Percentiles rank a stretch among this genome's conserved stretches.
Conservation (phyloP, 495 filamentous ascomycete species). For the Penicillium odoratum region DNA sequence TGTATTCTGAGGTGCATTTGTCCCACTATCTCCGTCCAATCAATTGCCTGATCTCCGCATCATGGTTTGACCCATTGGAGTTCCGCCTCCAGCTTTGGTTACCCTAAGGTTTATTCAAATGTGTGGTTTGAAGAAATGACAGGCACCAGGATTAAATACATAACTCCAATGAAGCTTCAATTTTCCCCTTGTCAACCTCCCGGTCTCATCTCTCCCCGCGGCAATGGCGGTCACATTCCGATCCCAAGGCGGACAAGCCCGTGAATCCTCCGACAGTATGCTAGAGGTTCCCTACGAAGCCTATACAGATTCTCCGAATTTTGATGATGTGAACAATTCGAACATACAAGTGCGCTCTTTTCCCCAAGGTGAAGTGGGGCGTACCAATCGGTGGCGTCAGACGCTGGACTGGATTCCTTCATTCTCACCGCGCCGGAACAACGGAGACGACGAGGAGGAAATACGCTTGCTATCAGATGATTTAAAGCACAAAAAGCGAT, state of each 20-base stretch:
- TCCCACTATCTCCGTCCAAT: slow-evolving; percentile 18
- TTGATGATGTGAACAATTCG: slow-evolving; percentile 8
- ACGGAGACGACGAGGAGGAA: slow-evolving; percentile 14
- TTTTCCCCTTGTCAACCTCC: neutral
- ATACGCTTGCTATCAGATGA: slow-evolving; percentile 25
- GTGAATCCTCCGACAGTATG: slow-evolving; percentile 12
- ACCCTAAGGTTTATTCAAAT: neutral
- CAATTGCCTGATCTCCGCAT: slow-evolving; percentile 14
- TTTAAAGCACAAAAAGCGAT: slow-evolving; percentile 5
- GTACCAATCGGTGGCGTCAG: slow-evolving; percentile 18
- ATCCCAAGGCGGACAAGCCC: slow-evolving; percentile 1
- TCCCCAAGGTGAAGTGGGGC: slow-evolving; percentile 18
- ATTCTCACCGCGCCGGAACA: slow-evolving; percentile 10
- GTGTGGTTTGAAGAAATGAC: neutral
- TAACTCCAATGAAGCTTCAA: neutral
- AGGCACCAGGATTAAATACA: neutral
- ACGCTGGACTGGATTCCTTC: slow-evolving; percentile 18
- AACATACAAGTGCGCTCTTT: slow-evolving; percentile 6
- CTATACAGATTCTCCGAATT: slow-evolving; percentile 21
- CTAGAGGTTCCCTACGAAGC: slow-evolving; percentile 20
- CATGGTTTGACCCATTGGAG: slow-evolving; percentile 15
- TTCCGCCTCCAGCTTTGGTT: neutral
- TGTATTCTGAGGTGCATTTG: neutral
- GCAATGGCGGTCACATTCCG: slow-evolving; percentile 13
- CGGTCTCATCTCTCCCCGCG: neutral